A percentile compares a stretch with the other conserved stretches of the same genome.
Evolutionary conservation across 2,329 filamentous ascomycete genomes (phyloP).

Genomic region (Juglanconis sp.): DNA sequence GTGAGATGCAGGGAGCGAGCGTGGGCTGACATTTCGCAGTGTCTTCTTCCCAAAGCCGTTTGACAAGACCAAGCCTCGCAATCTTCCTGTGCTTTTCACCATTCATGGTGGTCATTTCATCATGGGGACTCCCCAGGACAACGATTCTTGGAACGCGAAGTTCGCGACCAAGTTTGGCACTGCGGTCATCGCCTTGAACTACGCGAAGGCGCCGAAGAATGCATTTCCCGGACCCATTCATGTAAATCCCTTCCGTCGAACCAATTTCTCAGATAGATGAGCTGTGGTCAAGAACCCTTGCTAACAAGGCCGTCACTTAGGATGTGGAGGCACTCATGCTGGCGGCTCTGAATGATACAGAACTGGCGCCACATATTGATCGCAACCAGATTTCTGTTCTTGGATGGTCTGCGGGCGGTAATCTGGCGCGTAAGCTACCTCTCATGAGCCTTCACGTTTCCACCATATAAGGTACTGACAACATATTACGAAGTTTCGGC

Average conservation of each 20-base stretch:
- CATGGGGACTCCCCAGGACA: slow-evolving; percentile 11
- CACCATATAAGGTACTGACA: background rate
- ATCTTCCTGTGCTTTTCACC: slow-evolving; percentile 7
- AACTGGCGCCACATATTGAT: slow-evolving; percentile 5
- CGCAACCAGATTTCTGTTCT: slow-evolving; percentile 3
- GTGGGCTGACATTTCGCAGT: background rate
- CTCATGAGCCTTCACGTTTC: background rate
- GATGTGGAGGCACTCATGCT: slow-evolving; percentile 6
- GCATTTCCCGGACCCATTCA: slow-evolving; percentile 6
- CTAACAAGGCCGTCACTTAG: background rate
- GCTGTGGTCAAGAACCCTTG: background rate
- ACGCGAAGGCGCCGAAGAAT: slow-evolving; percentile 10
- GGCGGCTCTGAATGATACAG: slow-evolving; percentile 1
- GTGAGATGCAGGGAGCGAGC: background rate
- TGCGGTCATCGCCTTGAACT: slow-evolving; percentile 8
- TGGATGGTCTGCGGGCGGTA: slow-evolving; percentile 8
- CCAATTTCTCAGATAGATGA: background rate
- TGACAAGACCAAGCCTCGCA: slow-evolving; percentile 10
- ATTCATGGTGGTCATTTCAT: slow-evolving; percentile 11
- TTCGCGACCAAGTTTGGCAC: slow-evolving; percentile 6
- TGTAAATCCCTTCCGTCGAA: background rate
- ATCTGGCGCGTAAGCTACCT: background rate
- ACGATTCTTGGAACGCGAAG: slow-evolving; percentile 10
- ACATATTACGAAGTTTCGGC: background rate
- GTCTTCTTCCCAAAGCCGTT: slow-evolving; percentile 11